phyloP scores from a whole-genome alignment of 768 basidiomycete genomes.

The Russula olivacea region DNA sequence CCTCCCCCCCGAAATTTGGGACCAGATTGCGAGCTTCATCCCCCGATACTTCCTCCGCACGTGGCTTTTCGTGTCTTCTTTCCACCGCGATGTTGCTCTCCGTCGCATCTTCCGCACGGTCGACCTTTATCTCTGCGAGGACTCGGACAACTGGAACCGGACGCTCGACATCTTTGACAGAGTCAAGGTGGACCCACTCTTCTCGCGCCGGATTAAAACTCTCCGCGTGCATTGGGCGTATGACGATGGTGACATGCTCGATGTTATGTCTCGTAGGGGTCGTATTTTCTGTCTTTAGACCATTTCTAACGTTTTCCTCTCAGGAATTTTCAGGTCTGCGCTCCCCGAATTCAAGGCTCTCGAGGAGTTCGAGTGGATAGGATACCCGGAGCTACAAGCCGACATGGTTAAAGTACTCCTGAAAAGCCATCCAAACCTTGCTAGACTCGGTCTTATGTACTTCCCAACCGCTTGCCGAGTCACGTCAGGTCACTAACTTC shows the following conservation, averaged over 20 bases:
- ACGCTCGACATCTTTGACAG: conserved; percentile 64
- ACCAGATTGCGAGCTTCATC: conserved; percentile 53
- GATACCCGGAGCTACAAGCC: conserved; percentile 63
- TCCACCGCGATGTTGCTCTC: conserved; percentile 59
- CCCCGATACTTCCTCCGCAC: conserved; percentile 63
- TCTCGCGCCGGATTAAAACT: conserved; percentile 53
- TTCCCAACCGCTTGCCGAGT: conserved; percentile 16
- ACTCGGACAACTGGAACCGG: conserved; percentile 52
- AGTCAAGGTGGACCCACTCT: conserved; percentile 54
- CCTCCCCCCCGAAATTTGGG: conserved; percentile 63
- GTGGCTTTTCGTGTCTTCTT: conserved; percentile 60
- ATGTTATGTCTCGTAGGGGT: conserved; percentile 49
- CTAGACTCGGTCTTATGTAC: conserved; percentile 54
- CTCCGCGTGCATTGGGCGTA: conserved; percentile 64
- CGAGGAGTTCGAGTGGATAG: conserved; percentile 69
- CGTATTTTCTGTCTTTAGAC: conserved; percentile 50
- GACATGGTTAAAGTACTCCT: conserved; percentile 59
- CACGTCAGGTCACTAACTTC: neutral
- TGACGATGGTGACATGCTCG: conserved; percentile 62
- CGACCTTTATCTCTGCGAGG: conserved; percentile 63
- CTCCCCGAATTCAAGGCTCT: conserved; percentile 58
- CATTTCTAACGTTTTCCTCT: conserved; percentile 47
- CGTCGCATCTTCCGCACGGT: conserved; percentile 62
- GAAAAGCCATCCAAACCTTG: conserved; percentile 47
- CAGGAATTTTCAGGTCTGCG: conserved; percentile 56